Evolutionary conservation across 176 grass and related monocot genomes (phyloP).

Genomic region (Stipa capillata): DNA sequence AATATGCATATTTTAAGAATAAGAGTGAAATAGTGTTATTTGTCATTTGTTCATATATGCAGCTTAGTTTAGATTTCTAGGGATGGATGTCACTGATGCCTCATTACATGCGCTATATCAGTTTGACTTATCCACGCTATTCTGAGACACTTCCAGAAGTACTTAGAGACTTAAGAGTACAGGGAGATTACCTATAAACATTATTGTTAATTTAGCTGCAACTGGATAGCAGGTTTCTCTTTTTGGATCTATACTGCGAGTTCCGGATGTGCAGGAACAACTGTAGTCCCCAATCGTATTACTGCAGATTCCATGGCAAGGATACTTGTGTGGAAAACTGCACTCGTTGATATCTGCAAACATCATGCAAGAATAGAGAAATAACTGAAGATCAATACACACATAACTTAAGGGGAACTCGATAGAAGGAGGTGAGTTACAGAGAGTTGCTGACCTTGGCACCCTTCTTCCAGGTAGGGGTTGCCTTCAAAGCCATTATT

Average conservation of each 20-base stretch:
- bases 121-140: not conserved
- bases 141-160: not conserved
- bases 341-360: conserved; percentile 26
- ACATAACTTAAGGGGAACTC: not conserved
- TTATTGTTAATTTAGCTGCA: conserved; percentile 27
- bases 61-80: not conserved
- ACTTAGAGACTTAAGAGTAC: not conserved
- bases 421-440: not conserved
- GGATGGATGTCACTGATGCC: not conserved
- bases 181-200: conserved; percentile 35
- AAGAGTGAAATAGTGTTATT: not conserved
- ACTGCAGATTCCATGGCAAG: conserved; percentile 10
- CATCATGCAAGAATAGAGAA: not conserved
- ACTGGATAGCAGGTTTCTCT: not conserved
- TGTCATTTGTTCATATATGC: not conserved
- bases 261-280: not conserved
- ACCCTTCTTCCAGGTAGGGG: conserved; percentile 25
- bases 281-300: conserved; percentile 4
- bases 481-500: conserved; percentile 19
- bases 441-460: conserved; percentile 11
- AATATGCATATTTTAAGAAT: not conserved
- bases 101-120: not conserved
- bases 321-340: not conserved
- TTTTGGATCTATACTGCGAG: conserved; percentile 9
- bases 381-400: not conserved